These are phyloP conservation scores for Artemisia tridentata DNA, from an alignment of 129 eudicot genomes.

Conservation along the genomic window DNA sequence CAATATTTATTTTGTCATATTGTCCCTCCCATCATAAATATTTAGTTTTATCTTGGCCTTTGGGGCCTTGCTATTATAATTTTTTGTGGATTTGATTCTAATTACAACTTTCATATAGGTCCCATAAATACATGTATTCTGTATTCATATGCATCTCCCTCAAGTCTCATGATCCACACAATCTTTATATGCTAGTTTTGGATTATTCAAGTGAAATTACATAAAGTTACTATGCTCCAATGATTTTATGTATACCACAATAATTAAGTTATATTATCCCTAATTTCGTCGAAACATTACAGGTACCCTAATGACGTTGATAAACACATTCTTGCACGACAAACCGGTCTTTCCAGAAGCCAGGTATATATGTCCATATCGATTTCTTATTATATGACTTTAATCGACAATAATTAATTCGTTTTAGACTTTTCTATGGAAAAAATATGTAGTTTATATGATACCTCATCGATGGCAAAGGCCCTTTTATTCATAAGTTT, in stretches of 20 bases:
- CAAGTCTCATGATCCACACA: conserved; percentile 37
- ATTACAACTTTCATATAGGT: conserved; percentile 44
- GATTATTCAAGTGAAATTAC: conserved; percentile 13
- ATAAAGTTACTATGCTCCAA: background rate
- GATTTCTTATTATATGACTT: conserved; percentile 16
- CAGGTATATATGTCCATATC: conserved; percentile 55
- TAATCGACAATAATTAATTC: background rate
- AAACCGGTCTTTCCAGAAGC: conserved; percentile 98
- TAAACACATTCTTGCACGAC: conserved; percentile 92
- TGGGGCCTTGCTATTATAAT: conserved; percentile 38
- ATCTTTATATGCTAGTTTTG: conserved; percentile 25
- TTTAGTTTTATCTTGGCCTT: conserved; percentile 29
- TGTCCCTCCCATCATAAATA: conserved; percentile 32
- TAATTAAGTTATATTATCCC: background rate
- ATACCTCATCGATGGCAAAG: background rate
- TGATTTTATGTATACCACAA: background rate
- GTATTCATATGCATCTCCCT: conserved; percentile 29
- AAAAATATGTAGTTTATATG: background rate
- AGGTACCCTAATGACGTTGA: conserved; percentile 96
- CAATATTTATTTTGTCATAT: conserved; percentile 42
- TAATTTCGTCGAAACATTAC: conserved; percentile 29
- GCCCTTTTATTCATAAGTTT: background rate
- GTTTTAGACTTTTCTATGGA: background rate
- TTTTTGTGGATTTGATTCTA: conserved; percentile 65
- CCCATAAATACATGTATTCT: conserved; percentile 34